Evolutionary conservation across 805 yeast species (phyloP).

Genomic region (Yarrowia sp.): DNA sequence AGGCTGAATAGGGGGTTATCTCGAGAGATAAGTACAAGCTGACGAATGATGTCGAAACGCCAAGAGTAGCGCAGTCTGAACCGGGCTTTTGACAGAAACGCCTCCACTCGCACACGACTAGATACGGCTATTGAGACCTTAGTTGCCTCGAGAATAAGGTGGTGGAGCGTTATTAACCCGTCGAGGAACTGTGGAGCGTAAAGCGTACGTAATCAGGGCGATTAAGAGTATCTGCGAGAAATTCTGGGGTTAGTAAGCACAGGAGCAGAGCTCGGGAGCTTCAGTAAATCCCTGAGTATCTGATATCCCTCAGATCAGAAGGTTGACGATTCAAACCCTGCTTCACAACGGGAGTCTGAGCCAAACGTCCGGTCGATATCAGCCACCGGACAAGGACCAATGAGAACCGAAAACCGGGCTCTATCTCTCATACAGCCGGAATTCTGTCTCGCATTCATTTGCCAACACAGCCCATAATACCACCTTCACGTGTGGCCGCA

Average conservation of each 20-base stretch:
- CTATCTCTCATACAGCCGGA: too few relatives aligned
- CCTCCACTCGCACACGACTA: background rate
- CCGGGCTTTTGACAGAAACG: too few relatives aligned
- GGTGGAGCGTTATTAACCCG: background rate
- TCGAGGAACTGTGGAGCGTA: too few relatives aligned
- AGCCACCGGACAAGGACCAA: background rate
- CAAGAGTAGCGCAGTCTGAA: too few relatives aligned
- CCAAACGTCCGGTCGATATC: background rate
- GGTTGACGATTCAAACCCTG: background rate
- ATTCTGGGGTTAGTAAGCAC: background rate
- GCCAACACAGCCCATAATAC: background rate
- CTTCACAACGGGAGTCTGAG: slow-evolving; percentile 3
- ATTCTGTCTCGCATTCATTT: background rate
- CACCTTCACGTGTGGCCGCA: background rate
- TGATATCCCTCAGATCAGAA: slow-evolving; percentile 7
- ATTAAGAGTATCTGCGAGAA: background rate
- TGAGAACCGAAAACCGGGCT: background rate
- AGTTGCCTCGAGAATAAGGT: background rate
- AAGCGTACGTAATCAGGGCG: background rate
- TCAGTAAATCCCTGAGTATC: background rate
- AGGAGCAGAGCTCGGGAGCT: background rate
- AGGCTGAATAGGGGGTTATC: background rate
- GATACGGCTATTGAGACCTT: slow-evolving; percentile 3
- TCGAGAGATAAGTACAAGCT: background rate
- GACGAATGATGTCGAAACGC: too few relatives aligned